These are phyloP conservation scores for Filosporella fistucella DNA, from an alignment of 495 filamentous ascomycete species.

Conservation along the genomic window DNA sequence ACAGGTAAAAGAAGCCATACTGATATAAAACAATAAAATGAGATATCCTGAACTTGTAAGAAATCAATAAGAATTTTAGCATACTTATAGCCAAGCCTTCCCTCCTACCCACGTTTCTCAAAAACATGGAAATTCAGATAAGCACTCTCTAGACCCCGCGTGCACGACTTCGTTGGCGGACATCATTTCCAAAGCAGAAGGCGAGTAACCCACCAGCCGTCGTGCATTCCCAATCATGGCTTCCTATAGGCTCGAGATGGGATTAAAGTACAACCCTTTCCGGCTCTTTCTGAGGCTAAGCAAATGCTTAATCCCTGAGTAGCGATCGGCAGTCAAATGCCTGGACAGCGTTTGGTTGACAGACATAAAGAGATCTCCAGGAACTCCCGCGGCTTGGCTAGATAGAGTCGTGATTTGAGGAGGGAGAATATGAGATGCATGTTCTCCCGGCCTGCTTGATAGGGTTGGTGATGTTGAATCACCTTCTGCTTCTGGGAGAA, in stretches of 20 bases:
- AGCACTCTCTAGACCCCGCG: slow-evolving; percentile 1
- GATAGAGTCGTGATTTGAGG: too few relatives aligned
- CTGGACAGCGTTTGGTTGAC: too few relatives aligned
- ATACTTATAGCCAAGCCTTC: not conserved
- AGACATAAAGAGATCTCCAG: too few relatives aligned
- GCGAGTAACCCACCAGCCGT: slow-evolving; percentile 2
- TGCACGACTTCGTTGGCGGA: slow-evolving; percentile 17
- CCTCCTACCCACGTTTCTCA: not conserved
- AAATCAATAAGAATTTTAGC: not conserved
- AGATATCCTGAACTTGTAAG: not conserved
- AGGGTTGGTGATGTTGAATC: too few relatives aligned
- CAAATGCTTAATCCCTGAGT: not conserved
- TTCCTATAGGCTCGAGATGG: slow-evolving; percentile 11
- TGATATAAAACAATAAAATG: not conserved
- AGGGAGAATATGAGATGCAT: too few relatives aligned
- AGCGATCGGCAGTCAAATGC: slow-evolving; percentile 1
- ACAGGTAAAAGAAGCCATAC: not conserved
- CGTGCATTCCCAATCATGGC: not conserved
- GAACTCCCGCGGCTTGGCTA: too few relatives aligned
- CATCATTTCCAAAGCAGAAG: slow-evolving; percentile 13
- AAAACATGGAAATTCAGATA: not conserved
- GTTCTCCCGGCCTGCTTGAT: too few relatives aligned
- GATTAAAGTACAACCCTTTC: slow-evolving; percentile 11
- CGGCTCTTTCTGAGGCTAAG: not conserved
- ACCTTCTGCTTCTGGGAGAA: too few relatives aligned